Evolutionary conservation across 2,329 filamentous ascomycete species (phyloP), one percentile per base, ranked within the genome.

Genomic region (Penicillium expansum): DNA sequence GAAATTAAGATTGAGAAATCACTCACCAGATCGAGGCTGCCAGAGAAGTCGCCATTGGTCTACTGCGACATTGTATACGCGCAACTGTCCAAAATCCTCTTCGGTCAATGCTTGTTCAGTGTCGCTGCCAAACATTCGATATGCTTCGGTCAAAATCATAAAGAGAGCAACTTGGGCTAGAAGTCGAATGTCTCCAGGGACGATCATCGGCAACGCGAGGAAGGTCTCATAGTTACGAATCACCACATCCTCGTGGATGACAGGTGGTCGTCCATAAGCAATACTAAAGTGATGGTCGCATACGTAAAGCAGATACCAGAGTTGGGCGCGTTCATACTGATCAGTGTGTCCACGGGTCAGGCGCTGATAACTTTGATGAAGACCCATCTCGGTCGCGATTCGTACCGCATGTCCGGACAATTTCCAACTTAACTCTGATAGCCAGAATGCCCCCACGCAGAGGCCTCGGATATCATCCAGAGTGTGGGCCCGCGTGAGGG

Each of bases 271-370:
- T 2, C 83, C 83, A 52, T 87, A 86, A 0, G 85, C 73, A 22
- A 85, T 86, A 18, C 83, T 84, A 29, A 87, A 83, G 67, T 88
- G 85, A 59, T 86, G 85, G 63, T 88, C 85, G 64, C 84, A 87
- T 1, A 86, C 83, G 63, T 87, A 88, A 0, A 86, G 71, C 33
- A 86, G 67, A 67, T 86, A 87, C 84, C 84, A 87, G 13, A 87
- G 70, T 20, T 85, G 77, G 4, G 84, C 78, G 35, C 80, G 79
- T 56, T 86, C 82, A 55, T 81, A 79, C 52, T 82, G 76, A 59
- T 82, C 77, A 8, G 62, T 71, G 33, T 78, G 75, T 0, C 80
- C 80, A 29, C 77, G 75, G 1, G 80, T 73, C 42, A 81, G 75
- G 62, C 79, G 80, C 44, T 78, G 76, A 55, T 80, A 82, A 54